Base-by-base conservation (phyloP, 2,329 filamentous ascomycete species). In the Ceratocystis eucalypticola region DNA sequence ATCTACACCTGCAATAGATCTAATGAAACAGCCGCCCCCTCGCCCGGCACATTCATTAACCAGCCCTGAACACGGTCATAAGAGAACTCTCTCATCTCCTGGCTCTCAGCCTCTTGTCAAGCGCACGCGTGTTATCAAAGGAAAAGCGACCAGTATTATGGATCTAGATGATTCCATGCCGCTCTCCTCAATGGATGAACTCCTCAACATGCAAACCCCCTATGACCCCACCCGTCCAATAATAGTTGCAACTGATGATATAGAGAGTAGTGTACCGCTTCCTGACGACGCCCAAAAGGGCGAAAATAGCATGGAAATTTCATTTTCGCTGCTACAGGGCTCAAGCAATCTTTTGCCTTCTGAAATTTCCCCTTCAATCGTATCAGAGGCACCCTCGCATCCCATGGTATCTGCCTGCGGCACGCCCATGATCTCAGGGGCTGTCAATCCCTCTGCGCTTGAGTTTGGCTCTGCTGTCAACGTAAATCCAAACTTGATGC, bases 401-500 rank as follows among this genome's bases (percentile, higher is more conserved):
- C 72, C 65, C 25, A 22, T 67, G 41, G 61, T 59, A n/a, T 25
- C 53, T 44, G 22, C 46, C 22, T 45, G 22, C 5, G 37, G 66
- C 12, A 33, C 55, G 3, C 57, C 64, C 17, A 66, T 67, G 65
- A 65, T 68, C 30, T 64, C 67, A 12, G 64, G 66, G 10, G 64
- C 55, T 17, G 66, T 66, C 28, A 57, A 53, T 44, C 66, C 74
- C 30, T 72, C 72, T 63, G 78, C 76, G 75, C 74, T 74, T 68
- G 44, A 70, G 67, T 70, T 70, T 48, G 61, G 66, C 62, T 64
- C 64, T 61, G 20, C 53, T 28, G 66, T 61, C 57, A 57, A 37
- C 55, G 3, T 41, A 44, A 57, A 44, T 50, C 5, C 45, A 44
- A 33, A 17, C 65, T 66, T 65, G 33, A 48, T 61, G 33, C 64